These are phyloP conservation scores for Mesostigma viride DNA, from an alignment of 139 green algal genomes.

Conservation along the genomic window DNA sequence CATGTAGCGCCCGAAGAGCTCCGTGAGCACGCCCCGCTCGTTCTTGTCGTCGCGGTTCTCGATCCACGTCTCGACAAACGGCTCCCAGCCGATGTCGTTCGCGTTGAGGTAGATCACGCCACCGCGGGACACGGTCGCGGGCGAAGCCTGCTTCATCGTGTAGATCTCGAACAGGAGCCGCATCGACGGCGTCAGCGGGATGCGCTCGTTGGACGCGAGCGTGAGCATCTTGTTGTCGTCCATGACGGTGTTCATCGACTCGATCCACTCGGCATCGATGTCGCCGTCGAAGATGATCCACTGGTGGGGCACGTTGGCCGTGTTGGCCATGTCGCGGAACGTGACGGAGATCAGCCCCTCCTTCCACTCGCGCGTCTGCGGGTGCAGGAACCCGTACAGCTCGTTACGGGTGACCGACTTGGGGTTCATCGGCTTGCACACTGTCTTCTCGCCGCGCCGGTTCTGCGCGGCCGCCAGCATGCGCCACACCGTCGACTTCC, in stretches of 20 bases:
- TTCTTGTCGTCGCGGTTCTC: slow-evolving; percentile 51
- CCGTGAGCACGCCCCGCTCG: slow-evolving; percentile 59
- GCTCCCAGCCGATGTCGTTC: slow-evolving; percentile 78
- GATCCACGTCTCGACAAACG: slow-evolving; percentile 70
- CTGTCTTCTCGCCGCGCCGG: slow-evolving; percentile 52
- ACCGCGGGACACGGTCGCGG: slow-evolving; percentile 79
- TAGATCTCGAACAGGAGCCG: slow-evolving; percentile 73
- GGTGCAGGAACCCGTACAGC: slow-evolving; percentile 82
- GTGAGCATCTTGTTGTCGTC: slow-evolving; percentile 89
- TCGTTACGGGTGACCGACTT: slow-evolving; percentile 85
- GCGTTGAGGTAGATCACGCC: slow-evolving; percentile 84
- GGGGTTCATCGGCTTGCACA: slow-evolving; percentile 71
- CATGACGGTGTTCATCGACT: slow-evolving; percentile 90
- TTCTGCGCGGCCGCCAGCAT: slow-evolving; percentile 75
- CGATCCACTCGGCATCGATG: slow-evolving; percentile 85
- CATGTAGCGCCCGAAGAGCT: slow-evolving; percentile 78
- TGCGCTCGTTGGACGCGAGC: slow-evolving; percentile 83
- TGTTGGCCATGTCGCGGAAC: slow-evolving; percentile 76
- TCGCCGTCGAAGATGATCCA: slow-evolving; percentile 93
- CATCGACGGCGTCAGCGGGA: slow-evolving; percentile 75
- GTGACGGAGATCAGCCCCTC: slow-evolving; percentile 78
- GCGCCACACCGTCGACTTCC: slow-evolving; percentile 83
- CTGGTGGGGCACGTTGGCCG: slow-evolving; percentile 72
- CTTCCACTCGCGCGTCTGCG: slow-evolving; percentile 79
- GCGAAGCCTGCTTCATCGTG: slow-evolving; percentile 75